Conservation (phyloP, 495 filamentous ascomycete genomes). For the Monascus purpureus region DNA sequence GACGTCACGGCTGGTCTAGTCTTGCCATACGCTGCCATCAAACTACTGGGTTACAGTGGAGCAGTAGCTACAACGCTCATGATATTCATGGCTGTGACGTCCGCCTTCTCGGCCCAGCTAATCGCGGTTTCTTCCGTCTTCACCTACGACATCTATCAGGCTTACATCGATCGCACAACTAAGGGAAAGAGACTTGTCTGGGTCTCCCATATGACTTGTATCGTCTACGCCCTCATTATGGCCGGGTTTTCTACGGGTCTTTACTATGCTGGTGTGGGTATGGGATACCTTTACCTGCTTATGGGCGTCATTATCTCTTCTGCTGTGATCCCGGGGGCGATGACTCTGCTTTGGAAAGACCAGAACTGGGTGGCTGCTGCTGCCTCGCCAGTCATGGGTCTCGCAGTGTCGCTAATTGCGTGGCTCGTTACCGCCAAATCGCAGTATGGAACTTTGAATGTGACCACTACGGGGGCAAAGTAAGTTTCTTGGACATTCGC, state of each 20-base stretch:
- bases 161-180: constrained; percentile 39
- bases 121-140: constrained; percentile 89
- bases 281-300: constrained; percentile 71
- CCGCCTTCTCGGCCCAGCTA: constrained; percentile 74
- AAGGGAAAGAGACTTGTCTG: constrained; percentile 72
- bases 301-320: constrained; percentile 88
- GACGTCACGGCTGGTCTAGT: constrained; percentile 83
- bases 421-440: constrained; percentile 86
- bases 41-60: constrained; percentile 79
- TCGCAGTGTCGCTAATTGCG: constrained; percentile 62
- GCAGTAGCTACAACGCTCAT: constrained; percentile 73
- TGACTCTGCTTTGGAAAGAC: constrained; percentile 69
- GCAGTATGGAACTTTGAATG: constrained; percentile 56
- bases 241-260: constrained; percentile 74
- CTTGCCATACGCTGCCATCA: constrained; percentile 76
- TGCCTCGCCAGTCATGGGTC: constrained; percentile 61
- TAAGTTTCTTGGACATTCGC: constrained; percentile 12
- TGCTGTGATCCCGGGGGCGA: constrained; percentile 69
- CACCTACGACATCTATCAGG: constrained; percentile 84
- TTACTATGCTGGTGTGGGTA: constrained; percentile 52
- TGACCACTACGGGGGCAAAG: constrained; percentile 66
- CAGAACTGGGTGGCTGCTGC: constrained; percentile 72
- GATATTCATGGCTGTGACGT: constrained; percentile 94
- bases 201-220: constrained; percentile 65
- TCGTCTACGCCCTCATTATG: constrained; percentile 69